phyloP scores from a whole-genome alignment of 257 asterid species.

The Lycium barbarum region DNA sequence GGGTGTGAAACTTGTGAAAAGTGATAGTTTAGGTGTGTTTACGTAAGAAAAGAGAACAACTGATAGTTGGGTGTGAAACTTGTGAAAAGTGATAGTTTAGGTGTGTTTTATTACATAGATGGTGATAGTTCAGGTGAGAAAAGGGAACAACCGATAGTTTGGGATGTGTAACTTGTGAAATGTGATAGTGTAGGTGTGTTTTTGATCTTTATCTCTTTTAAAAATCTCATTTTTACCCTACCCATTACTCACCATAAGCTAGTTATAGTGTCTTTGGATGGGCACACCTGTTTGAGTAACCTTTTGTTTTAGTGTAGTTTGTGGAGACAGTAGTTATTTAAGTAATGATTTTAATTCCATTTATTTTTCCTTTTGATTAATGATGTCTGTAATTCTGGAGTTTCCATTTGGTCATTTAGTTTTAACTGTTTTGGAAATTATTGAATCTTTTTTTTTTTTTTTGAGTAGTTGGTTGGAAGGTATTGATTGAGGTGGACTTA shows the following conservation, averaged over 20 bases:
- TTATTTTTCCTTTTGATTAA: too few relatives aligned
- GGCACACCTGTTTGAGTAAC: not conserved
- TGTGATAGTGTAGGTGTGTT: too few relatives aligned
- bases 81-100: too few relatives aligned
- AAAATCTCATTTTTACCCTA: not conserved
- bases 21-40: too few relatives aligned
- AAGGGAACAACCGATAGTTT: too few relatives aligned
- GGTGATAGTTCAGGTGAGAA: too few relatives aligned
- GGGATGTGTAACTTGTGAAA: too few relatives aligned
- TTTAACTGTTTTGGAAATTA: not conserved
- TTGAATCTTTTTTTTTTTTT: too few relatives aligned
- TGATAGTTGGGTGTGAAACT: too few relatives aligned
- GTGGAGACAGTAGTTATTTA: not conserved
- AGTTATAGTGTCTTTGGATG: not conserved
- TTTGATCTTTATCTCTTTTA: not conserved
- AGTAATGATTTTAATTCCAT: not conserved
- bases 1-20: too few relatives aligned
- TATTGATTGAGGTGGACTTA: not conserved
- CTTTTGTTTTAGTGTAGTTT: slow-evolving; percentile 13
- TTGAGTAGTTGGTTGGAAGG: not conserved
- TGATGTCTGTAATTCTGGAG: not conserved
- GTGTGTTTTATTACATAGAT: too few relatives aligned
- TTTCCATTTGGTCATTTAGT: slow-evolving; percentile 6
- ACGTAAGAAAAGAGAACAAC: too few relatives aligned
- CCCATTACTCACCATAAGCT: not conserved